Evolutionary conservation across 192 early-diverging fungal species (phyloP).

Genomic region (Linnemannia hyalina): DNA sequence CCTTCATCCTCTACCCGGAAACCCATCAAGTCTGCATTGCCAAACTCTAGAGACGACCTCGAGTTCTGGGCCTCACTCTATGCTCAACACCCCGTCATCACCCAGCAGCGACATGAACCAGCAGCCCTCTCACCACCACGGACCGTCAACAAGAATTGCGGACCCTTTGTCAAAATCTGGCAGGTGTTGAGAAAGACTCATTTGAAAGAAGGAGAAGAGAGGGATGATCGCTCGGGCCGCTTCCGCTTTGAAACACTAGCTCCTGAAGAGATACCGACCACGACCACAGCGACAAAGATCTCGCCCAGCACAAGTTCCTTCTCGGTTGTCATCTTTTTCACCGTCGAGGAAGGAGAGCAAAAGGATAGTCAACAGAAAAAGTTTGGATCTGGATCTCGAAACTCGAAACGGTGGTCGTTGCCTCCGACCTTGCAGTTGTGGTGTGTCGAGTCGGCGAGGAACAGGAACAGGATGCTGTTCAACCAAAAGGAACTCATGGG

Average conservation of each 20-base stretch:
- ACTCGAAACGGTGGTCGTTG: not conserved
- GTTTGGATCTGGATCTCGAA: not conserved
- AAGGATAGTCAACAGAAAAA: not conserved
- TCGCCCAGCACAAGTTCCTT: conserved; percentile 18
- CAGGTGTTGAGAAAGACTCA: conserved; percentile 38
- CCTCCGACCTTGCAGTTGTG: conserved; percentile 9
- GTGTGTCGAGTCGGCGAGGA: conserved; percentile 15
- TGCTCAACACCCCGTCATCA: conserved; percentile 36
- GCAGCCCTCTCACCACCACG: not conserved
- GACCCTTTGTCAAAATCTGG: conserved; percentile 23
- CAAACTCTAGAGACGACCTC: conserved; percentile 20
- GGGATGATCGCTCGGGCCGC: not conserved
- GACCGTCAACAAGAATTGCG: not conserved
- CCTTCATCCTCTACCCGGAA: not conserved
- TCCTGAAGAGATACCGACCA: conserved; percentile 9
- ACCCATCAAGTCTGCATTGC: not conserved
- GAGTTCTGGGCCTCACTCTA: conserved; percentile 49
- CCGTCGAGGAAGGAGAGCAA: conserved; percentile 19
- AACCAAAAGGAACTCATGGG: conserved; percentile 39
- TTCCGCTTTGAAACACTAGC: conserved; percentile 28
- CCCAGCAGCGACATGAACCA: conserved; percentile 5
- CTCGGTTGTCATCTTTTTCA: conserved; percentile 46
- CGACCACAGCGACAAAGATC: conserved; percentile 7
- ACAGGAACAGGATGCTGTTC: conserved; percentile 4
- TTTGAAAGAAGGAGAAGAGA: not conserved